Evolutionary conservation across 2,329 filamentous ascomycete species (phyloP), one percentile per base, ranked within the genome.

Genomic region (Talaromyces islandicus): DNA sequence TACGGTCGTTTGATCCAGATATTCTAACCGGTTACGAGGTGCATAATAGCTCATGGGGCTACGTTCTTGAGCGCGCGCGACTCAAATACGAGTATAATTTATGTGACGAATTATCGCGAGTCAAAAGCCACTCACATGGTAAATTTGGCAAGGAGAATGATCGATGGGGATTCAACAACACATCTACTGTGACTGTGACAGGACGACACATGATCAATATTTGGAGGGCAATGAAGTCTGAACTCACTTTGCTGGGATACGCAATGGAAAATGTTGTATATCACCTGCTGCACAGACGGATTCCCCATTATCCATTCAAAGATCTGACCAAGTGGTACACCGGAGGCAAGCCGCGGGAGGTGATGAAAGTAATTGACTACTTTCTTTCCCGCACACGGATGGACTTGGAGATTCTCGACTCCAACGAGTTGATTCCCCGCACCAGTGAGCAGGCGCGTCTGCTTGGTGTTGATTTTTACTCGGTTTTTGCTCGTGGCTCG

Each of bases 141-240:
- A 85, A 88, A 58, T 92, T 92, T 69, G 91, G 91, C 21, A 96
- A 91, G 72, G 90, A 96, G 25, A 86, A 86, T 55, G 92, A 97
- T 72, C 84, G 86, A 64, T 97, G 93, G 93, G 93, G 92, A 0
- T 96, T 96, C 78, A 94, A 91, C 64, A 92, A 92, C 58, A 95
- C 92, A 0, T 96, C 92, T 2, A 93, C 91, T 2, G 92, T 97
- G 65, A 87, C 87, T 60, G 85, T 99, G n/a, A 97, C 92, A 0
- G 94, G 94, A 5, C 84, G 94, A 63, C 93, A 97, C 71, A 91
- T 96, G 82, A 92, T 99, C 77, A 97, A 97, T 67, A 89, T 97
- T 52, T 97, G 94, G 92, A 85, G 93, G 67, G 92, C 92, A 0
- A 97, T 99, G 92, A 85, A 91, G 60, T 85, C 88, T n/a, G 93